phyloP scores from a whole-genome alignment of 2,329 filamentous ascomycete genomes.

The Fusarium pseudoanthophilum region DNA sequence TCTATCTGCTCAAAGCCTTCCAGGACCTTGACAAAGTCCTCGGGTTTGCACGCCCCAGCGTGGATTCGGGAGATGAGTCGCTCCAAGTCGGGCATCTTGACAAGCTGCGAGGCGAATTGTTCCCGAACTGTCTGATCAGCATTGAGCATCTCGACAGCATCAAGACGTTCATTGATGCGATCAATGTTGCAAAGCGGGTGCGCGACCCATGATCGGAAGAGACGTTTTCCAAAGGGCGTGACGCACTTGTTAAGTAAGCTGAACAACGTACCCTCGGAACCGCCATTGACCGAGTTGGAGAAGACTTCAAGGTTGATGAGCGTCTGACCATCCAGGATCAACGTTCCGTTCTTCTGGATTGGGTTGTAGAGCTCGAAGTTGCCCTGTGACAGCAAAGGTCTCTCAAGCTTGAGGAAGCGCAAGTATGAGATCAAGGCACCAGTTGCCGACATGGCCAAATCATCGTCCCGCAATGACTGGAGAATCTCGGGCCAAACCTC shows the following conservation, averaged over 20 bases:
- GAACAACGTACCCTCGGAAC: conserved; percentile 87
- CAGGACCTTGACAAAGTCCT: conserved; percentile 92
- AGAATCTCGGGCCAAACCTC: conserved; percentile 81
- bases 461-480: conserved; percentile 77
- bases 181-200: conserved; percentile 88
- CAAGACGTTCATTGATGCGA: conserved; percentile 92
- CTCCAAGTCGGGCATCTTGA: conserved; percentile 93
- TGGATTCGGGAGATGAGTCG: conserved; percentile 94
- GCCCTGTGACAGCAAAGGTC: conserved; percentile 84
- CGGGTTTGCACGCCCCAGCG: conserved; percentile 86
- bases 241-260: conserved; percentile 91
- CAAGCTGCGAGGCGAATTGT: conserved; percentile 87
- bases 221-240: conserved; percentile 95
- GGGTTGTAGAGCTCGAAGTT: conserved; percentile 94
- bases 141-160: conserved; percentile 94
- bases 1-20: conserved; percentile 99
- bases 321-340: conserved; percentile 95
- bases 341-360: conserved; percentile 87
- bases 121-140: conserved; percentile 83
- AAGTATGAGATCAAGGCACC: conserved; percentile 91
- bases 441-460: conserved; percentile 88
- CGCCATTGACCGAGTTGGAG: conserved; percentile 89
- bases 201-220: conserved; percentile 97
- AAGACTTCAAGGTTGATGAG: conserved; percentile 99
- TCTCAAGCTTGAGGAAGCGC: conserved; percentile 86